phyloP scores from a whole-genome alignment of 177 flowering plant genomes.

The Vitis hybrid region DNA sequence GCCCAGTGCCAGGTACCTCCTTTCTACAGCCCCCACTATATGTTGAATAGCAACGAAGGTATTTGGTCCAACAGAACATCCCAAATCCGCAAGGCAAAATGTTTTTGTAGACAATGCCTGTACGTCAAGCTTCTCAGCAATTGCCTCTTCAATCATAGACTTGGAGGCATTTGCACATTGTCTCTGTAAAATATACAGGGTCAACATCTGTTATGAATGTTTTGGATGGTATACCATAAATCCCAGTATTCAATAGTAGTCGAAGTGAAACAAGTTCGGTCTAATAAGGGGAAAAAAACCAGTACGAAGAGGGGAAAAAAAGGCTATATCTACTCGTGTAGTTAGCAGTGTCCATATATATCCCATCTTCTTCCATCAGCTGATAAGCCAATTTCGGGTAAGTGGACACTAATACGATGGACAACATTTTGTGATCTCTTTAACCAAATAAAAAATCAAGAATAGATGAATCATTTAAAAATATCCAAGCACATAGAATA shows the following conservation, averaged over 20 bases:
- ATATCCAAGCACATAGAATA: too few relatives aligned
- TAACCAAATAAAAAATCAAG: too few relatives aligned
- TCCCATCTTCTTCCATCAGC: too few relatives aligned
- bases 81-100: slow-evolving; percentile 42
- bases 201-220: background rate
- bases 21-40: slow-evolving; percentile 28
- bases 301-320: background rate
- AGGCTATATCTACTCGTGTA: too few relatives aligned
- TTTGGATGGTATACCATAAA: too few relatives aligned
- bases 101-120: slow-evolving; percentile 1
- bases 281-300: background rate
- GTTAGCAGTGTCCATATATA: too few relatives aligned
- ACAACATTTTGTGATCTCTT: too few relatives aligned
- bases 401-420: too few relatives aligned
- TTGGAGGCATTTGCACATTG: background rate
- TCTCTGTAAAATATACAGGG: slow-evolving; percentile 17
- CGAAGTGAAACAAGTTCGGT: background rate
- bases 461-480: too few relatives aligned
- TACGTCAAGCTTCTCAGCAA: slow-evolving; percentile 23
- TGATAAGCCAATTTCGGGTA: too few relatives aligned
- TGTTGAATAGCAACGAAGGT: slow-evolving; percentile 35
- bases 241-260: too few relatives aligned
- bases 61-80: slow-evolving; percentile 58
- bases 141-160: slow-evolving; percentile 18
- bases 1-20: slow-evolving; percentile 13